Evolutionary conservation across 441 rosid genomes (phyloP).

Genomic region (Populus hybrid): DNA sequence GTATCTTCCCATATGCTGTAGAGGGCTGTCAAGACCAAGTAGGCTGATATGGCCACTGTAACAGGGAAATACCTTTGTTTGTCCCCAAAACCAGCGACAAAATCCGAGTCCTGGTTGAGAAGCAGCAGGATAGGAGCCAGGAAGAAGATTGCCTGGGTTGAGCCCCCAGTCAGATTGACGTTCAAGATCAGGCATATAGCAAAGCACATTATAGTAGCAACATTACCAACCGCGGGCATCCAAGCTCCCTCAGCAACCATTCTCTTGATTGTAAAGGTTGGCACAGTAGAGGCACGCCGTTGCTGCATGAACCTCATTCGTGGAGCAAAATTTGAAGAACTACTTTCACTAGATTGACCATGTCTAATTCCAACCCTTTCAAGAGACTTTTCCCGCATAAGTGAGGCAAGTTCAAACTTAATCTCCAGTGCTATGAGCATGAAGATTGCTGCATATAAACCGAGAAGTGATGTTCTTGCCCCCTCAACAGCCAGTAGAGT

Average conservation of each 20-base stretch:
- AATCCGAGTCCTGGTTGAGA: constrained; percentile 96
- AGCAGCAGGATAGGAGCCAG: constrained; percentile 92
- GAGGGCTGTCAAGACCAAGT: constrained; percentile 65
- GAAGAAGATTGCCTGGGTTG: constrained; percentile 93
- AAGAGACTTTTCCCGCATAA: constrained; percentile 75
- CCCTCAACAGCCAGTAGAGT: constrained; percentile 93
- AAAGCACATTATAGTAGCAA: constrained; percentile 91
- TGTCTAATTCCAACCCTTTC: constrained; percentile 71
- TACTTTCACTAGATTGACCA: constrained; percentile 51
- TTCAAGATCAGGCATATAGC: constrained; percentile 93
- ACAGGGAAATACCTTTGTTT: constrained; percentile 99
- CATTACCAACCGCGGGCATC: constrained; percentile 98
- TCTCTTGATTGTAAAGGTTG: constrained; percentile 79
- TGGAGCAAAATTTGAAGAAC: constrained; percentile 50
- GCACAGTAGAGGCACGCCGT: constrained; percentile 67
- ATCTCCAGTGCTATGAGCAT: constrained; percentile 96
- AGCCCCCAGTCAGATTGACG: constrained; percentile 82
- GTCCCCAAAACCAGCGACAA: constrained; percentile 94
- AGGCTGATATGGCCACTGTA: constrained; percentile 63
- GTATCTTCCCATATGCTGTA: constrained; percentile 81
- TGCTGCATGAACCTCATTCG: constrained; percentile 97
- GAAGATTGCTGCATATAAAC: constrained; percentile 91
- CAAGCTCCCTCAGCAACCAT: constrained; percentile 97
- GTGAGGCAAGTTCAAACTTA: constrained; percentile 89
- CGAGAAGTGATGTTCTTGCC: constrained; percentile 95